Evolutionary conservation across 345 rosid genomes (phyloP).

Genomic region (Citrus australasica): DNA sequence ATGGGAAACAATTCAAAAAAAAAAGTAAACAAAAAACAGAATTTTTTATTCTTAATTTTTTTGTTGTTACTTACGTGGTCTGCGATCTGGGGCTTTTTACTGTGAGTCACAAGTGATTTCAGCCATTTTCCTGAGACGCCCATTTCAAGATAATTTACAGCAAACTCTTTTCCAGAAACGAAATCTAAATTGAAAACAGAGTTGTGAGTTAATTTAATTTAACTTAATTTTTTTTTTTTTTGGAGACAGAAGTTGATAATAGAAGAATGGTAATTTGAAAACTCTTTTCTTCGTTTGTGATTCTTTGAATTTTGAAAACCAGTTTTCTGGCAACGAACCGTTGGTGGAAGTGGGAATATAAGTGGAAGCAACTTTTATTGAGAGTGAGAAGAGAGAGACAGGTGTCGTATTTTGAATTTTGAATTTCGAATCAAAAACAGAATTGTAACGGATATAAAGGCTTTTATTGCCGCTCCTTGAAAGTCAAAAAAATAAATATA

Average conservation of each 20-base stretch:
- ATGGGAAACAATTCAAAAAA: not conserved
- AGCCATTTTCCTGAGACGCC: slow-evolving; percentile 79
- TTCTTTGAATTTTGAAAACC: not conserved
- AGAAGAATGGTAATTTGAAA: not conserved
- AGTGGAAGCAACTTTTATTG: not conserved
- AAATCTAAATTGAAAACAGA: not conserved
- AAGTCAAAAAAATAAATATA: no score
- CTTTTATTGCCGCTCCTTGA: slow-evolving; percentile 7
- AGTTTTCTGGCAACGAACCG: slow-evolving; percentile 11
- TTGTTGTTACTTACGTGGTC: slow-evolving; percentile 35
- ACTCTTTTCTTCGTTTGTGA: not conserved
- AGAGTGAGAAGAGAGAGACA: not conserved
- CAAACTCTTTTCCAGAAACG: not conserved
- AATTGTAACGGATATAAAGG: slow-evolving; percentile 28
- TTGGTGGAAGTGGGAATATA: not conserved
- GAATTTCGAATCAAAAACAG: slow-evolving; percentile 33
- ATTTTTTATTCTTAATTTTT: not conserved
- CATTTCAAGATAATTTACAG: slow-evolving; percentile 27
- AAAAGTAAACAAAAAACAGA: not conserved
- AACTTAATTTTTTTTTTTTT: not conserved
- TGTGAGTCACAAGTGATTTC: slow-evolving; percentile 46
- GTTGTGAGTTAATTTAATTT: not conserved
- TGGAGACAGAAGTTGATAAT: not conserved
- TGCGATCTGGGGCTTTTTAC: slow-evolving; percentile 34
- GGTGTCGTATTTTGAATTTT: slow-evolving; percentile 35